These are phyloP conservation scores for Linaria vulgaris DNA, from an alignment of 257 asterid genomes.

Conservation along the genomic window DNA sequence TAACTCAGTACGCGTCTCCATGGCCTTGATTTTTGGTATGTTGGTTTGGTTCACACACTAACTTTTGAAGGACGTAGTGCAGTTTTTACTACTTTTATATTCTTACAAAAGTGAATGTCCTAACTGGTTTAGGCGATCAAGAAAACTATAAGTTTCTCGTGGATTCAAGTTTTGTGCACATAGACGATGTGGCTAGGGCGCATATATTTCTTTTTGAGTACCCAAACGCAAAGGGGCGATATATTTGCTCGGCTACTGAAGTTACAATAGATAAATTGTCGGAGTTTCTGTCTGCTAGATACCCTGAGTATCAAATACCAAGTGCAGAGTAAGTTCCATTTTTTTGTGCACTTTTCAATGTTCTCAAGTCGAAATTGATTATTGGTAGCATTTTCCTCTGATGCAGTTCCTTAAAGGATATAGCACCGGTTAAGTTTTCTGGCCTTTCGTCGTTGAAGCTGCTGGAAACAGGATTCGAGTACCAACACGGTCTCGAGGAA, in stretches of 20 bases:
- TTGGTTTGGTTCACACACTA: background rate
- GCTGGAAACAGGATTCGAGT: constrained; percentile 41
- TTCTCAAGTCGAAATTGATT: background rate
- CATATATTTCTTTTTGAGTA: constrained; percentile 49
- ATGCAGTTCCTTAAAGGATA: constrained; percentile 31
- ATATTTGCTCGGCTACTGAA: constrained; percentile 44
- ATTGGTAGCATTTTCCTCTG: too few relatives aligned
- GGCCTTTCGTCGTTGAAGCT: constrained; percentile 38
- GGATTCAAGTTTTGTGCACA: constrained; percentile 32
- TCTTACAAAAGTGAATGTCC: background rate
- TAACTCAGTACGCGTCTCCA: constrained; percentile 36
- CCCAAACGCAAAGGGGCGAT: constrained; percentile 46
- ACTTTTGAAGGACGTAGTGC: too few relatives aligned
- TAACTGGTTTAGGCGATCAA: constrained; percentile 4
- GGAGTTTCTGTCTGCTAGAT: constrained; percentile 34
- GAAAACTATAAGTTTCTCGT: constrained; percentile 11
- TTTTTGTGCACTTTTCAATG: background rate
- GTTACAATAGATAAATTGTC: constrained; percentile 28
- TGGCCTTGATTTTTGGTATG: constrained; percentile 44
- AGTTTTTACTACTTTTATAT: background rate
- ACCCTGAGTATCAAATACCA: constrained; percentile 43
- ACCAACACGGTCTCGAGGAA: constrained; percentile 43
- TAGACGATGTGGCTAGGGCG: constrained; percentile 48
- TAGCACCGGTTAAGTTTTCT: constrained; percentile 16
- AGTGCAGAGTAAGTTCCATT: constrained; percentile 37